Percentiles rank a stretch among this genome's conserved stretches.
phyloP scores from a whole-genome alignment of 148 eudicot genomes.

The Vaccinium vitisidaea region DNA sequence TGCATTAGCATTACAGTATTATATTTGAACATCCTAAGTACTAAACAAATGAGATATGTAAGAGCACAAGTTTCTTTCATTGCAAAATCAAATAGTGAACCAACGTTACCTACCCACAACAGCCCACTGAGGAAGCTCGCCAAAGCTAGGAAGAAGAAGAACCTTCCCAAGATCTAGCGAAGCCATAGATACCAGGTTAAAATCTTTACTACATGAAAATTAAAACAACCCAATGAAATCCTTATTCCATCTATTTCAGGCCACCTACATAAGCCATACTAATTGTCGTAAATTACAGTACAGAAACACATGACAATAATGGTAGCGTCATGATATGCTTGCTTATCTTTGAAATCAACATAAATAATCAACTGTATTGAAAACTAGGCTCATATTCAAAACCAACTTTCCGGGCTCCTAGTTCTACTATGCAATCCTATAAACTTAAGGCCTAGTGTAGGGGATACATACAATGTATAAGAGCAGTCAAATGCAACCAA shows the following conservation, averaged over 20 bases:
- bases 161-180: constrained; percentile 88
- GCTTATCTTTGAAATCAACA: too few species aligned
- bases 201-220: neutral
- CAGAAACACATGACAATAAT: neutral
- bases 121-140: constrained; percentile 93
- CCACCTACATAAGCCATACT: neutral
- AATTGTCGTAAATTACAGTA: neutral
- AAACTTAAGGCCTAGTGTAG: neutral
- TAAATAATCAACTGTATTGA: too few species aligned
- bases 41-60: too few species aligned
- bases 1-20: too few species aligned
- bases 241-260: neutral
- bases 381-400: neutral
- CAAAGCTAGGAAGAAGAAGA: constrained; percentile 73
- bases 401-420: neutral
- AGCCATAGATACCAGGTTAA: neutral
- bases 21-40: too few species aligned
- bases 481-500: constrained; percentile 92
- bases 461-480: constrained; percentile 64
- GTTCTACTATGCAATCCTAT: neutral
- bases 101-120: constrained; percentile 50
- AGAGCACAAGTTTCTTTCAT: too few species aligned
- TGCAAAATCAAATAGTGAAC: too few species aligned
- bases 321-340: too few species aligned
- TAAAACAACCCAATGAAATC: neutral